Conservation (phyloP, 192 early-diverging fungal genomes). For the Pilobolus umbonatus region DNA sequence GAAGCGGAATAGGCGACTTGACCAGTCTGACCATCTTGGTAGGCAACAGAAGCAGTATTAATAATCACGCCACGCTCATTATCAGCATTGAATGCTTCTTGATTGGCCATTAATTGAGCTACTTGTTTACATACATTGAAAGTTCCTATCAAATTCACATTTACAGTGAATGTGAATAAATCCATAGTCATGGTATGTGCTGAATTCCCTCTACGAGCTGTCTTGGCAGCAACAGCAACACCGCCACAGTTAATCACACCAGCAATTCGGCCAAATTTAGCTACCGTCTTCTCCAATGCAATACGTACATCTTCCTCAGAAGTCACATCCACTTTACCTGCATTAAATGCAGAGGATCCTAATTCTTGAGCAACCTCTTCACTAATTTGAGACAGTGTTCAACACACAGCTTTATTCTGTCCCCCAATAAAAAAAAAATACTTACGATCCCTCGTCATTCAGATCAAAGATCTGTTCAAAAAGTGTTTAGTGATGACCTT, state of each 20-base stretch:
- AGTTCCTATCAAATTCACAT: constrained; percentile 24
- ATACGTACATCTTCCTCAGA: constrained; percentile 15
- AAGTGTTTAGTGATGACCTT: neutral
- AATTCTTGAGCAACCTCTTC: constrained; percentile 5
- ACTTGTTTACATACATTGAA: constrained; percentile 28
- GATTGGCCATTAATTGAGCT: constrained; percentile 1
- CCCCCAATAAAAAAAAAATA: too few relatives aligned
- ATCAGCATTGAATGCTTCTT: constrained; percentile 16
- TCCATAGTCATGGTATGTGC: constrained; percentile 5
- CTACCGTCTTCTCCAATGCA: too few relatives aligned
- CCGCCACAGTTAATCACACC: constrained; percentile 27
- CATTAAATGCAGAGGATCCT: neutral
- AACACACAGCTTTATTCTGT: too few relatives aligned
- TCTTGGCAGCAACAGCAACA: neutral
- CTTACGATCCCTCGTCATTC: too few relatives aligned
- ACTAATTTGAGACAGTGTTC: too few relatives aligned
- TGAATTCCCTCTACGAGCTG: constrained; percentile 15
- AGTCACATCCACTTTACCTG: constrained; percentile 19
- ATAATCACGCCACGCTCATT: constrained; percentile 29
- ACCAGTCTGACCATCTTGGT: constrained; percentile 21
- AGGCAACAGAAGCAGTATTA: constrained; percentile 20
- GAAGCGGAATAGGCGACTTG: constrained; percentile 28
- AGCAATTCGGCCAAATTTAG: neutral
- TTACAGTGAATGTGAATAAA: constrained; percentile 11
- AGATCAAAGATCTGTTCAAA: constrained; percentile 25